Evolutionary conservation across 495 filamentous ascomycete species (phyloP).

Genomic region (Aspergillus avenaceus): DNA sequence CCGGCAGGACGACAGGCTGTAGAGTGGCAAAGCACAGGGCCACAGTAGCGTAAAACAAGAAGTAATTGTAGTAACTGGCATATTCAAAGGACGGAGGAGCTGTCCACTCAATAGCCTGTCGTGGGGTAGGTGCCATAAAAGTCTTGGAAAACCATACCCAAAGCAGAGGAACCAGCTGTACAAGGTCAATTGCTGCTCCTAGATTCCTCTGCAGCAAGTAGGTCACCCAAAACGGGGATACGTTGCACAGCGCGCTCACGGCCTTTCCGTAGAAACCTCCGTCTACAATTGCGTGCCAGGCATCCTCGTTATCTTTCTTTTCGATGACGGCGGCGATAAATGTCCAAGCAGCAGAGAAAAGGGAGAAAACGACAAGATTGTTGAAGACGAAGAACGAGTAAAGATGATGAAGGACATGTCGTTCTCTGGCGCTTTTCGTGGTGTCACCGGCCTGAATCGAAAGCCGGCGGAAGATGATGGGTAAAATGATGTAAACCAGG

Average conservation of each 20-base stretch:
- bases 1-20: slow-evolving; percentile 86
- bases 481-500: slow-evolving; percentile 80
- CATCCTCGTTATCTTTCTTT: slow-evolving; percentile 44
- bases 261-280: slow-evolving; percentile 56
- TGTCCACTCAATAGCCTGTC: slow-evolving; percentile 89
- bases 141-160: slow-evolving; percentile 80
- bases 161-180: slow-evolving; percentile 73
- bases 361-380: slow-evolving; percentile 88
- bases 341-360: slow-evolving; percentile 76
- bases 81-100: slow-evolving; percentile 93
- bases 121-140: slow-evolving; percentile 82
- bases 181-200: slow-evolving; percentile 83
- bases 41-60: slow-evolving; percentile 90
- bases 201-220: slow-evolving; percentile 91
- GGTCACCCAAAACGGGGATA: slow-evolving; percentile 90
- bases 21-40: slow-evolving; percentile 80
- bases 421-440: slow-evolving; percentile 86
- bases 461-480: slow-evolving; percentile 84
- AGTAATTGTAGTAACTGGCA: slow-evolving; percentile 92
- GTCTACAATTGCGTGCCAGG: slow-evolving; percentile 65
- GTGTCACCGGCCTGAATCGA: slow-evolving; percentile 76
- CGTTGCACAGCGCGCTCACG: slow-evolving; percentile 65
- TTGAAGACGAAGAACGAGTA: slow-evolving; percentile 98
- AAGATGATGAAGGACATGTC: slow-evolving; percentile 87
- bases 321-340: slow-evolving; percentile 64